Conservation (phyloP, 2,329 filamentous ascomycete species). For the Corniculantispora saksenae region DNA sequence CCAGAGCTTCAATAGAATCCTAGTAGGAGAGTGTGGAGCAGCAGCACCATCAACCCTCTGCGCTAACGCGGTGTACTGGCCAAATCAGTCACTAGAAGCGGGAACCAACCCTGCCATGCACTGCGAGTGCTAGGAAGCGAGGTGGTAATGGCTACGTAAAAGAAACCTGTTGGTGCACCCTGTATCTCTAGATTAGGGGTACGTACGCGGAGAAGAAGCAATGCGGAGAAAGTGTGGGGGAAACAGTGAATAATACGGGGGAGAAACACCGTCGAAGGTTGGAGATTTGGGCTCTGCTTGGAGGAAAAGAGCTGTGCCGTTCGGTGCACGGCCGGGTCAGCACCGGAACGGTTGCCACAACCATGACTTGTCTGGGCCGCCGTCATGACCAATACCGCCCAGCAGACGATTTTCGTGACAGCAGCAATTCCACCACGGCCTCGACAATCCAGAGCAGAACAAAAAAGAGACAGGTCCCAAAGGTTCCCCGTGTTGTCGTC, state of each 20-base stretch:
- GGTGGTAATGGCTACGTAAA: constrained; percentile 13
- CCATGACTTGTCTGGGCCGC: background rate
- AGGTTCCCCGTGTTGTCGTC: background rate
- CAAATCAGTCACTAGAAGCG: background rate
- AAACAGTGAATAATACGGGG: background rate
- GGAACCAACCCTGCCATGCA: background rate
- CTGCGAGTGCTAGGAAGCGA: background rate
- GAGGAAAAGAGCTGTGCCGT: background rate
- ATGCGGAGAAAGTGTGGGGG: constrained; percentile 13
- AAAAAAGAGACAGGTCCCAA: background rate
- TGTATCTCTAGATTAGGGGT: background rate
- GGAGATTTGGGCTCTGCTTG: too few species aligned
- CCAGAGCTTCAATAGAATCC: background rate
- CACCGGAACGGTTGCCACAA: background rate
- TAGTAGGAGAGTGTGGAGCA: background rate
- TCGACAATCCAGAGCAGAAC: background rate
- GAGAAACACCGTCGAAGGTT: too few species aligned
- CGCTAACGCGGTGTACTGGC: background rate
- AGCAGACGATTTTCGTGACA: background rate
- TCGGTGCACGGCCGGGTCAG: background rate
- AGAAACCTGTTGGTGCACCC: background rate
- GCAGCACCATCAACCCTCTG: background rate
- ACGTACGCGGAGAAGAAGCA: background rate
- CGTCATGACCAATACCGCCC: background rate
- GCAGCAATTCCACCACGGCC: background rate